Evolutionary conservation across 345 rosid genomes (phyloP).

Genomic region (Lumnitzera racemosa): DNA sequence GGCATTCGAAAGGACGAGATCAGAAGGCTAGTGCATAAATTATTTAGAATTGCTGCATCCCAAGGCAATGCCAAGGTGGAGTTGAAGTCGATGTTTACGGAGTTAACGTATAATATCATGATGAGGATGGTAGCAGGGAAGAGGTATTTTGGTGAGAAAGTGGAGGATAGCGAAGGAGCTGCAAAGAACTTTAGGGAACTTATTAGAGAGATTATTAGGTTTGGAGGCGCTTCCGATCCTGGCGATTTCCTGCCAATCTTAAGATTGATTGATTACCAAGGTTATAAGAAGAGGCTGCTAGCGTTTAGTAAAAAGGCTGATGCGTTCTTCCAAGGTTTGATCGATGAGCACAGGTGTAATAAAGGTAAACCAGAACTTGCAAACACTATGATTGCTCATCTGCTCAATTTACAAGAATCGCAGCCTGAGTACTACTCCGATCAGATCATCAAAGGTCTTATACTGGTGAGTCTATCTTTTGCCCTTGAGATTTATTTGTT

Average conservation of each 20-base stretch:
- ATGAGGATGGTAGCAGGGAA: too few species aligned
- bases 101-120: too few species aligned
- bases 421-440: conserved; percentile 45
- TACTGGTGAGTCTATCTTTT: conserved; percentile 6
- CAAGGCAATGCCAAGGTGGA: too few species aligned
- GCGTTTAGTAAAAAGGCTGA: conserved; percentile 25
- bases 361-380: conserved; percentile 1
- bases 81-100: too few species aligned
- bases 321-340: conserved; percentile 38
- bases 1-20: too few species aligned
- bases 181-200: conserved; percentile 16
- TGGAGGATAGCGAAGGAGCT: not conserved
- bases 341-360: conserved; percentile 35
- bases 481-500: not conserved
- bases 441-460: conserved; percentile 50
- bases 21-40: too few species aligned
- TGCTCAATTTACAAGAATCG: conserved; percentile 40
- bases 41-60: too few species aligned
- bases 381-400: conserved; percentile 52
- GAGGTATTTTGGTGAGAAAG: too few species aligned
- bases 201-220: conserved; percentile 12
- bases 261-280: conserved; percentile 10
- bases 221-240: not conserved
- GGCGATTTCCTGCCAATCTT: conserved; percentile 15
- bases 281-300: conserved; percentile 24